Conservation (phyloP, 805 yeast genomes). For the Candida coquimbonensis region DNA sequence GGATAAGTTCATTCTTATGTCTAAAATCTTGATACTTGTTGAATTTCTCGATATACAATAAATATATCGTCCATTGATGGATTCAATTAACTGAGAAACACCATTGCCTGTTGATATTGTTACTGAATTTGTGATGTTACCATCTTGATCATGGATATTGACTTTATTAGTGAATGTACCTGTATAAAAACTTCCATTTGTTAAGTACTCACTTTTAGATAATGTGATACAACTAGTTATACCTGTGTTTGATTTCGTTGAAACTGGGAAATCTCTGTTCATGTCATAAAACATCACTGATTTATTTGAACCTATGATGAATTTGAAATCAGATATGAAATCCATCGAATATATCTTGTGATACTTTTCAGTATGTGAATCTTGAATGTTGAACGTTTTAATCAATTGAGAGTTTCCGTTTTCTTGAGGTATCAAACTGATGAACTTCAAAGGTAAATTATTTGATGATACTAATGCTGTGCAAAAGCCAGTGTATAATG, state of each 20-base stretch:
- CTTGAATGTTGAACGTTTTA: constrained; percentile 24
- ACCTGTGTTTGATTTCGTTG: background rate
- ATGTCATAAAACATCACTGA: constrained; percentile 27
- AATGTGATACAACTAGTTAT: constrained; percentile 16
- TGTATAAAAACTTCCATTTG: constrained; percentile 18
- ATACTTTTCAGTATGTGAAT: constrained; percentile 27
- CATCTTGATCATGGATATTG: constrained; percentile 22
- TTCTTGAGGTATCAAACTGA: constrained; percentile 16
- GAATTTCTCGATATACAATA: constrained; percentile 27
- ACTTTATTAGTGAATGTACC: constrained; percentile 29
- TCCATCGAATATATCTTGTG: constrained; percentile 25
- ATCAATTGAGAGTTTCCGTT: constrained; percentile 10
- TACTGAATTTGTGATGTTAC: constrained; percentile 12
- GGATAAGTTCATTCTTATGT: constrained; percentile 25
- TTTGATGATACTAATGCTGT: constrained; percentile 26
- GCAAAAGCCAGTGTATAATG: constrained; percentile 22
- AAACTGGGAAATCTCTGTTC: constrained; percentile 19
- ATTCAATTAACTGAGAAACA: constrained; percentile 27
- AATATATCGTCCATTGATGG: constrained; percentile 30
- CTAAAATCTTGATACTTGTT: constrained; percentile 27
- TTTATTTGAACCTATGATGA: constrained; percentile 27
- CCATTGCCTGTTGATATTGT: constrained; percentile 24
- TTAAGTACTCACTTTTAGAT: constrained; percentile 9
- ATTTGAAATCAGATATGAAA: constrained; percentile 16
- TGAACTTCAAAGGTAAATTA: constrained; percentile 30